phyloP scores from a whole-genome alignment of 768 basidiomycete genomes.

The Pleurotus ostreatus region DNA sequence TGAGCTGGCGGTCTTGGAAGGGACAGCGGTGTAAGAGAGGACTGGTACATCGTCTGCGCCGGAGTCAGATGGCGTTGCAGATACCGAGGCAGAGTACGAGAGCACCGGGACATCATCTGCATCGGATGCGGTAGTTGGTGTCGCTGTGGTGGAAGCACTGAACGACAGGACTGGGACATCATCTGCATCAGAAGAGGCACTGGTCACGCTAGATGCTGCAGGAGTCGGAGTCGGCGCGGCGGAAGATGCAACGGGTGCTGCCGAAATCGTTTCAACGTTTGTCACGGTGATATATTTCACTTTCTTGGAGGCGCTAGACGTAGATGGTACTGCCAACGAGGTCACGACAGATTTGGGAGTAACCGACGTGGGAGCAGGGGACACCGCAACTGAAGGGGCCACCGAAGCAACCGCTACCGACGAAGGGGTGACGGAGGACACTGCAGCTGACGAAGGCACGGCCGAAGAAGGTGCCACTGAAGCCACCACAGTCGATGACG shows the following conservation, averaged over 20 bases:
- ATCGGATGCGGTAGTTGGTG: neutral
- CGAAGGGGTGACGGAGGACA: too few relatives aligned
- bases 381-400: too few relatives aligned
- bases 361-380: neutral
- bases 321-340: neutral
- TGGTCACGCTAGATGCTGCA: neutral
- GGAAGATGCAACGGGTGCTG: neutral
- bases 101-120: neutral
- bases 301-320: neutral
- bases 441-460: neutral
- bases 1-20: neutral
- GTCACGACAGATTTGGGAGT: too few relatives aligned
- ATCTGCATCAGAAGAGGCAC: neutral
- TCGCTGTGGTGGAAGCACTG: neutral
- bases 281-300: slow-evolving; percentile 6
- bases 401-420: too few relatives aligned
- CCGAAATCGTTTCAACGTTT: neutral
- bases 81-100: neutral
- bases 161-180: slow-evolving; percentile 1
- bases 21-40: neutral
- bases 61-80: neutral
- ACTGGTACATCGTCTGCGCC: slow-evolving; percentile 1
- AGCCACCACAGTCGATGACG: too few relatives aligned
- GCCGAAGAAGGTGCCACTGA: neutral
- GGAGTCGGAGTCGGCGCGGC: neutral